Base-by-base conservation (phyloP, 768 basidiomycete genomes). In the Phanerodontia chrysosporium region DNA sequence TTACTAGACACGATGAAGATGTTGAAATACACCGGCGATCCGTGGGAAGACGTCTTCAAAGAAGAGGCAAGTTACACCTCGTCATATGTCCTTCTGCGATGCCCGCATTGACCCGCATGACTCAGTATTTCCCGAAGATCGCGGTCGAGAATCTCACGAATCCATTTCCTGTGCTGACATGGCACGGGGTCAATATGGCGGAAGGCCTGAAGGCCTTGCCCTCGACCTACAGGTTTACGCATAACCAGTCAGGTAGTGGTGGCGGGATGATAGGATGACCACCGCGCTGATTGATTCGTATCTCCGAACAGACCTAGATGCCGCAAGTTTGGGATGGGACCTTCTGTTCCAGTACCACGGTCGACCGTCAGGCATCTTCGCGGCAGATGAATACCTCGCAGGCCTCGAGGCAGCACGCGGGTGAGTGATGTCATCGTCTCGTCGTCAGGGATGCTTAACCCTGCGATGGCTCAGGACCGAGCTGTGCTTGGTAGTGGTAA, bases 141-240 rank as follows among this genome's bases (percentile, higher is more conserved):
- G 77, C 67, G 67, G 74, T 75, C 24, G 74, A 76, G 52, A 48
- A 74, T 51, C 63, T 70, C 2, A 58, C 54, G n/a, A 82, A 81
- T 58, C 81, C 81, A 1, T 81, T 83, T 69, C 71, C 74, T 35
- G 71, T 77, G 27, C 45, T 64, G 30, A 66, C 80, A 71, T 83
- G 81, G 82, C 82, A 83, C 62, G 82, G 80, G 21, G 82, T 83
- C 53, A 83, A 83, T 64, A 75, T 84, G 74, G 80, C 81, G 3
- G 82, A 83, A 65, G 81, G 80, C 1, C 70, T 83, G 30, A 83
- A 84, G 66, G 81, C 82, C 1, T 67, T 81, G 5, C 80, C 81
- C 16, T 74, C 81, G 6, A 79, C 80, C 0, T 82, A 79, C 58
- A 76, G 82, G 22, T 83, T 82, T 65, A 81, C 80, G 1, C 79